phyloP scores from a whole-genome alignment of 306 rosid species.

The Calophaca sinica region DNA sequence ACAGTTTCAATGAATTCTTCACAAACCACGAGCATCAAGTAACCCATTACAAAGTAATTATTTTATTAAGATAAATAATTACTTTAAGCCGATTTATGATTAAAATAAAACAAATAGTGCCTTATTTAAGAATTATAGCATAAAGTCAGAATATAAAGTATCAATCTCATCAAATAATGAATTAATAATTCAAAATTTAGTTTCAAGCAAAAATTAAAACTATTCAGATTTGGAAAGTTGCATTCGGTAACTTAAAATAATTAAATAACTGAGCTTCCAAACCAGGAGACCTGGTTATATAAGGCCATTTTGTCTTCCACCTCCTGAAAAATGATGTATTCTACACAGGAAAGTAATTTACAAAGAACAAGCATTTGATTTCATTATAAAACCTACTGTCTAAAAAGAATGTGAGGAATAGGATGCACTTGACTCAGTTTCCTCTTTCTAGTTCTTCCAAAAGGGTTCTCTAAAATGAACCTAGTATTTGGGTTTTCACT shows the following conservation, averaged over 20 bases:
- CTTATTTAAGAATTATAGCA: neutral
- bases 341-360: neutral
- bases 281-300: neutral
- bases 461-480: neutral
- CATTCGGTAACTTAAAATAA: neutral
- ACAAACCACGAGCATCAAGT: too few species aligned
- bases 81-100: neutral
- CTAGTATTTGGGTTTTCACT: conserved; percentile 31
- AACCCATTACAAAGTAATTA: neutral
- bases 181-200: neutral
- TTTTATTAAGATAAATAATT: neutral
- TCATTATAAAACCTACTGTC: conserved; percentile 27
- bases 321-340: neutral
- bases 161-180: neutral
- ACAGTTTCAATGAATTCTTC: too few species aligned
- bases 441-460: conserved; percentile 30
- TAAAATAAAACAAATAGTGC: neutral
- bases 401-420: conserved; percentile 54
- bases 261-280: neutral
- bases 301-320: neutral
- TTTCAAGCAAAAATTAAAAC: neutral
- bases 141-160: neutral
- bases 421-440: conserved; percentile 40
- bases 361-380: neutral
- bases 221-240: neutral